Evolutionary conservation across 2,329 filamentous ascomycete species (phyloP), one percentile per base, ranked within the genome.

Genomic region (Alternaria arborescens): DNA sequence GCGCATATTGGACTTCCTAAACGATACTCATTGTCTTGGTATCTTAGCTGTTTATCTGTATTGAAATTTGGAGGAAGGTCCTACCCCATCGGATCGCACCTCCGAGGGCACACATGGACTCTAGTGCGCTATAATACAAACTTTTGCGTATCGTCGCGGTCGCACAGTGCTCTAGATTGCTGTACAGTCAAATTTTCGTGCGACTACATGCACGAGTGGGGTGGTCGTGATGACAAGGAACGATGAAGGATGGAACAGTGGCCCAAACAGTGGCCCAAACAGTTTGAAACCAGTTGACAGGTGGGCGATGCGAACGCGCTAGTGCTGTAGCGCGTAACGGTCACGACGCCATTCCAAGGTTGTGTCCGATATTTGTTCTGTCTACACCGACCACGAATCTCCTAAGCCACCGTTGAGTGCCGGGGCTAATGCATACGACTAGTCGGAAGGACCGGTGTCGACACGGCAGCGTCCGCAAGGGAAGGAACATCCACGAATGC

Each of bases 21-120:
- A 42, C 3, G 22, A 20, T 24, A 48, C 52, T 16, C 12, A 28
- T 38, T 55, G 52, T 55, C 52, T 55, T 44, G 41, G 56, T 36
- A 36, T 11, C 12, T 53, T 34, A 3, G 22, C 16, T 41, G 1
- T 32, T 10, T 26, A 16, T n/a, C 42, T 42, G 18, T 24, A n/a
- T 20, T 48, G 43, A 18, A 48, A 55, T 28, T 47, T 52, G 28
- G 26, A 48, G 32, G 8, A 36, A 34, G 40, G 50, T 55, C 41
- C 42, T 48, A 18, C 51, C 36, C n/a, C 34, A 55, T 48, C 34
- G 12, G 43, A 30, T 48, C 41, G 22, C 43, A 20, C 14, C 41
- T 58, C 55, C 55, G 55, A 47, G 18, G 26, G 40, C 32, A 46
- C 22, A 48, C 24, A 32, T 53, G 42, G 26, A 42, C 40, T 34